Evolutionary conservation across 768 basidiomycete species (phyloP), one percentile per base, ranked within the genome.

Genomic region (Paxillus rubicundulus): DNA sequence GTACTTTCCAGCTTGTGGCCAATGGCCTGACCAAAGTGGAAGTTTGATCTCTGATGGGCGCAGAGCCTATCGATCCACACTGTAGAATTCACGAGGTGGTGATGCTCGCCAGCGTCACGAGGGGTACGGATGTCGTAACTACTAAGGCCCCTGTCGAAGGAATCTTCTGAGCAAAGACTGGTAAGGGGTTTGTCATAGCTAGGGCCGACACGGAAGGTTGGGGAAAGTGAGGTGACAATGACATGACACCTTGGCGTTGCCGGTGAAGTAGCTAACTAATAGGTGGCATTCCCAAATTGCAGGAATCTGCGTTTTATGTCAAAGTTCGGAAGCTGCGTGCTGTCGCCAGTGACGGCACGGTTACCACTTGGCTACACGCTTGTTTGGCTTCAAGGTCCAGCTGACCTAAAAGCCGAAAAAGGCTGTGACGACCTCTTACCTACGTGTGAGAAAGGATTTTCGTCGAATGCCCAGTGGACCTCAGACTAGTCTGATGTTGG

Each of bases 1-100:
- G 63, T 21, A 76, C 77, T 6, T 80, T 85, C 61, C 59, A 77
- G 30, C 65, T 77, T 21, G 77, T 85, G 8, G 75, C 79, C 1
- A 73, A 80, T 56, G 81, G 80, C 56, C 80, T 84, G 4, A 80
- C 78, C 12, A 72, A 64, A 49, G 61, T 82, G 50, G 82, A 83
- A 56, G 61, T 55, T 32, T 47, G 34, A 47, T 18, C 13, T 5
- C 33, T 10, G 32, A 18, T 34, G 34, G 36, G 24, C 13, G 21
- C 17, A 14, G 27, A 24, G 21, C 28, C 14, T 8, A 37, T 49
- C 39, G 17, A 16, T 38, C 24, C 7, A 38, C 33, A 14, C 33
- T 13, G 10, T 33, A 33, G 10, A 33, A 12, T 33, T 33, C 33
- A 14, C 12, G 13, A 18, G 37, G 10, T n/a, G 37, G 36, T 12